Base-by-base conservation (phyloP, 2,329 filamentous ascomycete species). In the Phialophora macrospora region DNA sequence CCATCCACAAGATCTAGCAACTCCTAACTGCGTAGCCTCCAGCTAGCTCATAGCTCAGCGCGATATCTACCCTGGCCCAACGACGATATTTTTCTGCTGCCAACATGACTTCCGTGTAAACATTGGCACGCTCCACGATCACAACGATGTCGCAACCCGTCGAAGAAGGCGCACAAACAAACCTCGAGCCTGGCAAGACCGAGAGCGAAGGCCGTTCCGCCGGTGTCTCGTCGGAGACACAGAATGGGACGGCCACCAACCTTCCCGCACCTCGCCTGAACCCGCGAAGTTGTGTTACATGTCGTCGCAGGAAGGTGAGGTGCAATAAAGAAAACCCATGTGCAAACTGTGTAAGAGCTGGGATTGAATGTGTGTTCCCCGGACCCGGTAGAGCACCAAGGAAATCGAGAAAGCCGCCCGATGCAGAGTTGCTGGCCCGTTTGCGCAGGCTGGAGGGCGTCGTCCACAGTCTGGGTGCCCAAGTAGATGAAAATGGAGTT, bases 301-400 rank as follows among this genome's bases (percentile, higher is more conserved):
- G 80, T 69, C 80, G 80, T 30, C 77, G 78, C 49, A 74, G 80
- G 48, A 82, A 82, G 67, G 80, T 83, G 17, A 78, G 80, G 60
- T 83, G 81, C 69, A 80, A 82, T 67, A 83, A 82, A 72, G 49
- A 76, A 34, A 75, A 78, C 12, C 80, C 81, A 28, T 83, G 81
- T 70, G 79, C 79, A 38, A 82, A 83, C 67, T 83, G 81, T 66
- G 71, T 75, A 55, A 81, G 78, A 72, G 78, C 79, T 0, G 78
- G 83, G 55, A 85, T 85, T 67, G 84, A 87, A 64, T 89, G 87
- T 73, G 72, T 87, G n/a, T 89, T 87, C 71, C 87, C 87, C 2
- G 81, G 83, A 2, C 86, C 86, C 2, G 86, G 86, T 3, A 79
- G 87, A 64, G 86, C 86, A 4, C 85, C 86, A 24, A 79, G 87